Conservation (phyloP, 257 asterid genomes). For the Solanum arcanum region DNA sequence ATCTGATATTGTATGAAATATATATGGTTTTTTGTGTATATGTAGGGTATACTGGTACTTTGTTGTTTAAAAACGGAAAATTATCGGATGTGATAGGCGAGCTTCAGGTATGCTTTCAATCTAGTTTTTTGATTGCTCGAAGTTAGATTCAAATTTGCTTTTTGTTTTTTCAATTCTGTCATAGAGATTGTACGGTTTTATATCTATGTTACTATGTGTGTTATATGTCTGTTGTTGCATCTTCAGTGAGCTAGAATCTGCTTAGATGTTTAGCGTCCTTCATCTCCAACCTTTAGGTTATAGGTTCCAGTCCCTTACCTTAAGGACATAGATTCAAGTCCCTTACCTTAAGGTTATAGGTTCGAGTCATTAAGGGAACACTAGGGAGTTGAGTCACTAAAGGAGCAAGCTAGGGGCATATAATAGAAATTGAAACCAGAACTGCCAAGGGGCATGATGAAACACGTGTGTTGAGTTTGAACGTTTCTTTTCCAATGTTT, state of each 20-base stretch:
- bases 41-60: constrained; percentile 27
- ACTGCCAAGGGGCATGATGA: not conserved
- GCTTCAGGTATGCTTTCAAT: not conserved
- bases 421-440: not conserved
- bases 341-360: no score
- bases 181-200: no score
- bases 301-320: not conserved
- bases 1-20: not conserved
- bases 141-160: not conserved
- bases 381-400: not conserved
- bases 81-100: constrained; percentile 24
- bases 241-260: not conserved
- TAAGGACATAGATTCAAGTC: not conserved
- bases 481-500: not conserved
- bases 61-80: constrained; percentile 22
- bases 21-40: not conserved
- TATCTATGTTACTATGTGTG: not conserved
- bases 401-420: not conserved
- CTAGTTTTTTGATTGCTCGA: not conserved
- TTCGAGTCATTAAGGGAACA: not conserved
- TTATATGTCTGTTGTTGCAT: not conserved
- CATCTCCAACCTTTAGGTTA: not conserved
- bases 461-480: not conserved
- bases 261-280: not conserved
- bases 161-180: not conserved